Base-by-base conservation (phyloP, 2,329 filamentous ascomycete species). In the Coleophoma eucalyptorum region DNA sequence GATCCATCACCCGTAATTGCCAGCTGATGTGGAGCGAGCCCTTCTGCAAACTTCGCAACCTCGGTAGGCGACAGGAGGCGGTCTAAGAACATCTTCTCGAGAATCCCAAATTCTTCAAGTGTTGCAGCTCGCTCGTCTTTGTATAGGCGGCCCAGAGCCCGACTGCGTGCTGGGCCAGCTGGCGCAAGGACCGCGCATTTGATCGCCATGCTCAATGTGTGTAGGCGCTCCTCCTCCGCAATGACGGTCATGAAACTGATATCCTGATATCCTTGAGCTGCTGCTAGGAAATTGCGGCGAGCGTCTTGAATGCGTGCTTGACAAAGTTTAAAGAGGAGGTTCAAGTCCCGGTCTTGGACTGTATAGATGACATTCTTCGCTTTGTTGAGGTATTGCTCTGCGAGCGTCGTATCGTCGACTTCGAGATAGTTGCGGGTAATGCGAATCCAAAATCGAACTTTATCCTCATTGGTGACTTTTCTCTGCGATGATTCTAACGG, bases 51-150 rank as follows among this genome's bases (percentile, higher is more conserved):
- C 50, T 89, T 85, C 35, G 85, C 83, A 40, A 97, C 90, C 71
- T 99, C 94, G n/a, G 77, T 80, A 0, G 87, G 83, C 1, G 83
- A 81, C 45, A 99, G 77, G 3, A 99, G 76, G 5, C 92, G 83
- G 69, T 97, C 90, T 45, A 97, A 78, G 69, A 96, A 96, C 83
- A 99, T 97, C 76, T 97, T 97, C 74, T 97, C 94, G 13, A 99
- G 75, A 49, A 99, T 97, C 45, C 83, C 77, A 65, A 88, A 93
- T 70, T 97, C 90, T 32, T 86, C 81, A 2, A 94, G 80, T 46
- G 84, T 81, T 3, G 77, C 75, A 0, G 89, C 80, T 31, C 94
- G 83, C 58, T 97, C 94, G 69, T 99, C 94, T 69, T 96, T 96
- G 79, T 96, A 96, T 13, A 99, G 75, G 48, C 88, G 85, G 4